Evolutionary conservation across 768 basidiomycete genomes (phyloP).

Genomic region (Amanita molliuscula): DNA sequence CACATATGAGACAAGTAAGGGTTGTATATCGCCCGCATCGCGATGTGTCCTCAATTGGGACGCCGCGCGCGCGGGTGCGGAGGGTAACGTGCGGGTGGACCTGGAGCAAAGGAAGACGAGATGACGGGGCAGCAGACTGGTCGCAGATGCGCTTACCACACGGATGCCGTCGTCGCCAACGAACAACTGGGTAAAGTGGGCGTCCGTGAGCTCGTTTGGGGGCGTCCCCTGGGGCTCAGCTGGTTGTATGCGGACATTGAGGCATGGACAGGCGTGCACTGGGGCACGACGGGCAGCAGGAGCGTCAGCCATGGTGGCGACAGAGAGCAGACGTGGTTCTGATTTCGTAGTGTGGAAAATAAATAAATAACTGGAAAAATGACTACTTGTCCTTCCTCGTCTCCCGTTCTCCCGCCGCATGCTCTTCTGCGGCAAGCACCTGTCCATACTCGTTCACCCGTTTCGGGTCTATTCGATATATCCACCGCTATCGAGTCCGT

Average conservation of each 20-base stretch:
- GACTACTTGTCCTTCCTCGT: conserved; percentile 46
- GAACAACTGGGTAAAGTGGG: conserved; percentile 42
- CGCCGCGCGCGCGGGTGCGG: conserved; percentile 41
- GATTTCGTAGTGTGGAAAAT: conserved; percentile 23
- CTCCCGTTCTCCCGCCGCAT: conserved; percentile 31
- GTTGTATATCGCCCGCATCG: conserved; percentile 50
- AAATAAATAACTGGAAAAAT: background rate
- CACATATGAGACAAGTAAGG: conserved; percentile 63
- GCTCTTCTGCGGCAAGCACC: conserved; percentile 47
- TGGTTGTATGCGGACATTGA: conserved; percentile 53
- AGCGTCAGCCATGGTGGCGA: conserved; percentile 21
- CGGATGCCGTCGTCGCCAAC: conserved; percentile 59
- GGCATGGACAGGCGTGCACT: conserved; percentile 54
- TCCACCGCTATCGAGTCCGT: conserved; percentile 64
- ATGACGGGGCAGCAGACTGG: conserved; percentile 3
- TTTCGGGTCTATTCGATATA: conserved; percentile 91
- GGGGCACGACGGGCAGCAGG: conserved; percentile 12
- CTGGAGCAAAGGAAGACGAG: conserved; percentile 24
- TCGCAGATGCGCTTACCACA: conserved; percentile 36
- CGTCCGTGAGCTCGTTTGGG: conserved; percentile 22
- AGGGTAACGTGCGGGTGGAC: conserved; percentile 62
- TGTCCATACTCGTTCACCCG: conserved; percentile 97
- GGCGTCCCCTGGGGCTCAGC: conserved; percentile 21
- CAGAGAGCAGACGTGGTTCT: conserved; percentile 21
- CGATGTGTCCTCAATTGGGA: conserved; percentile 30